A percentile compares a stretch with the other conserved stretches of the same genome.
phyloP scores from a whole-genome alignment of 345 rosid genomes.

The Psidium friedrichsthalianum region DNA sequence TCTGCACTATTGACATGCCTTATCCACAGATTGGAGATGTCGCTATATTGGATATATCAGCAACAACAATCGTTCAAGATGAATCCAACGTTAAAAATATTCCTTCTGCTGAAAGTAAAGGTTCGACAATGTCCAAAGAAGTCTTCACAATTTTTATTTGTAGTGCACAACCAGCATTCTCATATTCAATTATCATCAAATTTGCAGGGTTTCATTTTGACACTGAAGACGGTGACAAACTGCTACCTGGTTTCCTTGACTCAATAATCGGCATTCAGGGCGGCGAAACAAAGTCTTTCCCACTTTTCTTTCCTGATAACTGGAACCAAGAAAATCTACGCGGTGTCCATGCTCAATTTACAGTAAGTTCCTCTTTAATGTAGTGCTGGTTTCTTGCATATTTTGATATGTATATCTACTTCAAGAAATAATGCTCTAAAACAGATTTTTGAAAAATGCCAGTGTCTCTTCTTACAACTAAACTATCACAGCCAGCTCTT shows the following conservation, averaged over 20 bases:
- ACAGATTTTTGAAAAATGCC: neutral
- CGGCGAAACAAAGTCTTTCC: conserved; percentile 75
- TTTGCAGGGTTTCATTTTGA: conserved; percentile 77
- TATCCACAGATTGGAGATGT: conserved; percentile 63
- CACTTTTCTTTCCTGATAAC: conserved; percentile 71
- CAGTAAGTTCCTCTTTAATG: conserved; percentile 34
- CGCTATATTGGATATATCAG: conserved; percentile 76
- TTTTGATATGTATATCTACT: neutral
- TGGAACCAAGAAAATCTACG: conserved; percentile 85
- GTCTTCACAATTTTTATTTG: neutral
- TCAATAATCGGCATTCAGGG: conserved; percentile 55
- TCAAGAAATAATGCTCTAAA: neutral
- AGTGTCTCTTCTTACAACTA: neutral
- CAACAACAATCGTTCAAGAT: conserved; percentile 49
- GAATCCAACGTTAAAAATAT: conserved; percentile 47
- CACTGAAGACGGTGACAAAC: conserved; percentile 74
- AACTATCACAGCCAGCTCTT: neutral
- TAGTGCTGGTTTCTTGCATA: neutral
- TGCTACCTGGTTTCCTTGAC: conserved; percentile 78
- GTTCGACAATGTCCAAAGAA: conserved; percentile 20
- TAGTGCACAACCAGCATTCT: neutral
- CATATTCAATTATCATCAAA: neutral
- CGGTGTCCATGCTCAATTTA: conserved; percentile 77
- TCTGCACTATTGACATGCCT: neutral
- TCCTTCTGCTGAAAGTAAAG: conserved; percentile 90